Evolutionary conservation across 495 filamentous ascomycete genomes (phyloP), one percentile per base, ranked within the genome.

Genomic region (Lasiosphaeris hirsuta): DNA sequence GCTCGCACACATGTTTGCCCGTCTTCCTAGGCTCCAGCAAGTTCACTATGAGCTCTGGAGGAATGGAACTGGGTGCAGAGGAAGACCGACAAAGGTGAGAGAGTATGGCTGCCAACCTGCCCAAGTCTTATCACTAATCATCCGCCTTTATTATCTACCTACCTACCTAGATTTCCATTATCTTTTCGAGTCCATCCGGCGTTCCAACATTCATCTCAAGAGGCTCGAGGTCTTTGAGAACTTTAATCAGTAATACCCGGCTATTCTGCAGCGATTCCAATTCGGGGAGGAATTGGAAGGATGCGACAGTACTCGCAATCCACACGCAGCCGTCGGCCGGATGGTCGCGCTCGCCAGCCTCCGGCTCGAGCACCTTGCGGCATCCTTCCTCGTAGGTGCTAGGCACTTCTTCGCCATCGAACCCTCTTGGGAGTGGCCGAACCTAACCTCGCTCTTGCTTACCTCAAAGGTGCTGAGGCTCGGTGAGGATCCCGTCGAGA

Each of bases 371-470:
- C 66, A 73, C 45, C 66, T 72, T 44, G 65, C 68, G 37, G 68
- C 65, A 54, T 72, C 69, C 14, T 72, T 71, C 55, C 56, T 73
- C 17, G 67, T 70, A 55, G 69, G 71, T 62, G 64, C 71, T 57
- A 68, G 59, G 40, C 54, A 70, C 61, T 70, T 72, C 63, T 69
- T n/a, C n/a, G n/a, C n/a, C 36, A 61, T 59, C 62, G 50, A 69
- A 56, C 65, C 62, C 48, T 65, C 60, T 52, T 73, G 64, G 67
- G 60, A 68, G 59, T 73, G 64, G 69, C 67, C 70, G 40, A 71
- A 69, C 60, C 60, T 72, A 49, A 63, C 59, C 49, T 70, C 58
- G 56, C 66, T 69, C 54, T 60, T 62, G 48, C 58, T 74, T 44
- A 72, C 66, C 56, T 72, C 66, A 61, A 61, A 54, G 55, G 51